Base-by-base conservation (phyloP, 208 protist species). In the Trichomonas vaginalis region DNA sequence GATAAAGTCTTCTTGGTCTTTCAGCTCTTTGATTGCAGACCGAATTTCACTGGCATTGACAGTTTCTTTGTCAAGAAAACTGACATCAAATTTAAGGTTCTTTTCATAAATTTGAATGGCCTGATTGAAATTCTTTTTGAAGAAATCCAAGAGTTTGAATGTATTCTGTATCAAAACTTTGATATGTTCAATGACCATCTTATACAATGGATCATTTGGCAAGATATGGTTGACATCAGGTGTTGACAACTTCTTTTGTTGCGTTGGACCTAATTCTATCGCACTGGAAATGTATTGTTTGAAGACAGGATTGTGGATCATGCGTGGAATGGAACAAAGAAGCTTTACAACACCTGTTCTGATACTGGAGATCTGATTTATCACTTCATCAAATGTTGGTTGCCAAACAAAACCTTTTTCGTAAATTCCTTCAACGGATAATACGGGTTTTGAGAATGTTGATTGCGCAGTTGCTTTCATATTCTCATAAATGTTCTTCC, bases 81-180 rank as follows among this genome's bases (percentile, higher is more conserved):
- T 39, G 86, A 92, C 27, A 35, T 92, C n/a, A 27, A 92, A 92
- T 92, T 45, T 23, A 48, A 42, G 37, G 17, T 92, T 92, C 46
- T 92, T 45, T 35, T 92, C n/a, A 21, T 92, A 92, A 56, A 92
- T 92, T n/a, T 92, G 27, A 32, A 92, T 92, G 23, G 86, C 45
- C 8, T 46, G 42, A 17, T 92, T 23, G 27, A 92, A 92, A n/a
- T 92, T 14, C 1, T 17, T 48, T 14, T 42, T 48, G 45, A 48
- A 92, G 45, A 51, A 56, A 48, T 51, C 45, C 0, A 92, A 32
- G 23, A 92, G 37, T 51, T 51, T 42, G n/a, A 49, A 92, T 48
- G 45, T 35, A 48, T 92, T 9, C 17, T 35, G 17, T n/a, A 92
- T 35, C 42, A 92, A 39, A 6, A n/a, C 9, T 3, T 35, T 39